phyloP scores from a whole-genome alignment of 192 early-diverging fungal species.

The Cetraspora pellucida region DNA sequence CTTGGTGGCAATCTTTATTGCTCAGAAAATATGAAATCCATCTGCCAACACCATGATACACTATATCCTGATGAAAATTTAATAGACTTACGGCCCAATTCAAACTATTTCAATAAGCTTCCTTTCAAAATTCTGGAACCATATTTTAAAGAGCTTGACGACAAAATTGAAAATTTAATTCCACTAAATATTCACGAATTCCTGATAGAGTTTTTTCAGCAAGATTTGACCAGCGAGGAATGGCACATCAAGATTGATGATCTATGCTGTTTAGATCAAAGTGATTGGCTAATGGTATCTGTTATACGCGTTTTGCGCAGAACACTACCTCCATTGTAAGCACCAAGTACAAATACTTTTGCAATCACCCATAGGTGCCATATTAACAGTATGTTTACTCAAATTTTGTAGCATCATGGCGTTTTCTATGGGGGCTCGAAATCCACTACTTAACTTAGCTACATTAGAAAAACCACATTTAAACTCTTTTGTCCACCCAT shows the following conservation, averaged over 20 bases:
- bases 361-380: not conserved
- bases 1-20: constrained; percentile 12
- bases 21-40: constrained; percentile 24
- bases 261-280: constrained; percentile 8
- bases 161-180: constrained; percentile 33
- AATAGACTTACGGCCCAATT: constrained; percentile 13
- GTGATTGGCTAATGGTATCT: constrained; percentile 26
- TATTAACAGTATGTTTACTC: not conserved
- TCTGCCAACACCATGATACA: constrained; percentile 12
- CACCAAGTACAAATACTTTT: constrained; percentile 22
- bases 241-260: constrained; percentile 34
- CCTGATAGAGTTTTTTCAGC: constrained; percentile 16
- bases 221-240: constrained; percentile 24
- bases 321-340: constrained; percentile 33
- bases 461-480: constrained; percentile 33
- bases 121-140: not conserved
- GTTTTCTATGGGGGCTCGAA: constrained; percentile 17
- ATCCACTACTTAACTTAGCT: constrained; percentile 24
- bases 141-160: constrained; percentile 25
- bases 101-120: constrained; percentile 16
- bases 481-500: constrained; percentile 32
- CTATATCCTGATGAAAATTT: not conserved
- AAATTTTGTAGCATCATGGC: constrained; percentile 32
- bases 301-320: constrained; percentile 16
- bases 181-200: constrained; percentile 25